Evolutionary conservation across 2,329 filamentous ascomycete species (phyloP).

Genomic region (Aureobasidium sp.): DNA sequence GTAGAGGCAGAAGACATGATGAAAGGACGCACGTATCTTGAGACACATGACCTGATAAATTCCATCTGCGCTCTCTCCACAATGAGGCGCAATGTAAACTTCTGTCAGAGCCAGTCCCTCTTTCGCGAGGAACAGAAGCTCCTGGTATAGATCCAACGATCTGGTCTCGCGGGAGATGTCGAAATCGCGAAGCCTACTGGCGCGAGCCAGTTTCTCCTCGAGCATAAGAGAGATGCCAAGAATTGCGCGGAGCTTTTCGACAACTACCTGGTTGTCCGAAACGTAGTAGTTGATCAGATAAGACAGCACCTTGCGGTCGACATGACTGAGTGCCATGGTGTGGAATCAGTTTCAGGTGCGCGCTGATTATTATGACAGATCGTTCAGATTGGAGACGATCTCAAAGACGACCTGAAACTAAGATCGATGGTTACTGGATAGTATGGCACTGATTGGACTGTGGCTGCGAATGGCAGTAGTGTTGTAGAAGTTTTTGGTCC

Average conservation of each 20-base stretch:
- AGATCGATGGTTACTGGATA: too few species aligned
- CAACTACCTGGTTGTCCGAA: constrained; percentile 79
- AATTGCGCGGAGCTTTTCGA: constrained; percentile 90
- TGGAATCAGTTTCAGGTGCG: constrained; percentile 8
- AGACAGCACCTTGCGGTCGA: constrained; percentile 97
- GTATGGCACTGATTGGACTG: too few species aligned
- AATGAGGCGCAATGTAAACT: constrained; percentile 79
- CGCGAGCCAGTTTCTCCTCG: constrained; percentile 83
- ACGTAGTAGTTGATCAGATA: constrained; percentile 78
- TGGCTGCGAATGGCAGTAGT: too few species aligned
- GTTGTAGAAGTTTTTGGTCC: too few species aligned
- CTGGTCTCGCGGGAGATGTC: constrained; percentile 82
- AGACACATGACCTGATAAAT: constrained; percentile 92
- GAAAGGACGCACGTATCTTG: constrained; percentile 94
- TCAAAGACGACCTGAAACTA: neutral
- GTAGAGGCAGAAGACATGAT: constrained; percentile 97
- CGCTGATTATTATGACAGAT: neutral
- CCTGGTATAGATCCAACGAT: constrained; percentile 84
- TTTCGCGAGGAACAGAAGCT: constrained; percentile 95
- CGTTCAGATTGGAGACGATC: neutral
- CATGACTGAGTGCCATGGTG: constrained; percentile 92
- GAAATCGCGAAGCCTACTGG: constrained; percentile 84
- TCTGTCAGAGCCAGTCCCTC: constrained; percentile 93
- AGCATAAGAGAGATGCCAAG: constrained; percentile 92
- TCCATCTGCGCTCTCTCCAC: constrained; percentile 74